Percentiles rank a stretch among this genome's conserved stretches.
Evolutionary conservation across 306 rosid genomes (phyloP).

Genomic region (Inga laurina): DNA sequence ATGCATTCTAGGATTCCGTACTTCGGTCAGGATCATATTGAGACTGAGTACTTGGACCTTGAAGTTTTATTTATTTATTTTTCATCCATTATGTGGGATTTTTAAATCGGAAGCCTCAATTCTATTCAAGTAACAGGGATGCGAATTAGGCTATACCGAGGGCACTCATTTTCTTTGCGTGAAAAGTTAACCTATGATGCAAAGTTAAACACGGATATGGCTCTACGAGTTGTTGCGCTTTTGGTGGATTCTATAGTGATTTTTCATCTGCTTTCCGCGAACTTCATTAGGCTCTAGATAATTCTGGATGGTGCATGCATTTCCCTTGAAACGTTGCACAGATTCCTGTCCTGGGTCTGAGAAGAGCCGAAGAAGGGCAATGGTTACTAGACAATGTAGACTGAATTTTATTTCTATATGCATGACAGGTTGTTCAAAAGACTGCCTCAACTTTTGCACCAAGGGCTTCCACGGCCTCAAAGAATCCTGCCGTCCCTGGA

Average conservation of each 20-base stretch:
- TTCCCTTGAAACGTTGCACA: not conserved
- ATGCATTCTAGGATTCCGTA: not conserved
- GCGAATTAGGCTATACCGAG: not conserved
- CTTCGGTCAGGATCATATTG: not conserved
- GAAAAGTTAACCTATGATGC: not conserved
- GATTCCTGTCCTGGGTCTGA: constrained; percentile 26
- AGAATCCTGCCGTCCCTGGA: constrained; percentile 95
- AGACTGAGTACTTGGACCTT: not conserved
- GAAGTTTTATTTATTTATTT: not conserved
- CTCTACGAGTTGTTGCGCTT: not conserved
- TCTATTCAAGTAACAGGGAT: not conserved
- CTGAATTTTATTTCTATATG: constrained; percentile 20
- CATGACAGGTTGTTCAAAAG: constrained; percentile 82
- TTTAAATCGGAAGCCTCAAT: not conserved
- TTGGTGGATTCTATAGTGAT: not conserved
- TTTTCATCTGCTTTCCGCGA: not conserved
- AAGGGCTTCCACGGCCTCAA: constrained; percentile 86
- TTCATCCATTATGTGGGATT: not conserved
- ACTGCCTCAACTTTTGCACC: constrained; percentile 99
- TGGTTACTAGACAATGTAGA: not conserved
- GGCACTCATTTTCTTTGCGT: not conserved
- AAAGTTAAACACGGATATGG: not conserved
- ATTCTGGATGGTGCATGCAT: not conserved
- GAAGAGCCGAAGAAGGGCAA: not conserved
- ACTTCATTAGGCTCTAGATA: not conserved